phyloP scores from a whole-genome alignment of 2,329 filamentous ascomycete genomes.

The Plenodomus tracheiphilus region DNA sequence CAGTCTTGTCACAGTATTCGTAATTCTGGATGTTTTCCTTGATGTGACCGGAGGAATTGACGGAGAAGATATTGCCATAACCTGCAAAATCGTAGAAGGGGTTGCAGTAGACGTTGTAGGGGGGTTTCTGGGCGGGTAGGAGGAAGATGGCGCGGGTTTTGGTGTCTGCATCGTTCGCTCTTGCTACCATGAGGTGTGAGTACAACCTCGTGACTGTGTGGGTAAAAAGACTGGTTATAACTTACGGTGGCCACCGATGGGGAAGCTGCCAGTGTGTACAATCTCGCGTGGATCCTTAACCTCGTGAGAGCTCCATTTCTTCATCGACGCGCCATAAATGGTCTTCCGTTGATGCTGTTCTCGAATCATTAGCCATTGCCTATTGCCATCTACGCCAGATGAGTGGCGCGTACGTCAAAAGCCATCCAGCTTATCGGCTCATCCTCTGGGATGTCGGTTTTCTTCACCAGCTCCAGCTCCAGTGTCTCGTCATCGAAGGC shows the following conservation, averaged over 20 bases:
- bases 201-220: background rate
- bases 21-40: slow-evolving; percentile 71
- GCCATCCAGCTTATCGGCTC: slow-evolving; percentile 95
- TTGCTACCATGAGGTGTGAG: slow-evolving; percentile 53
- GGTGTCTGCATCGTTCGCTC: slow-evolving; percentile 68
- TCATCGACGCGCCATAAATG: slow-evolving; percentile 89
- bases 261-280: slow-evolving; percentile 69
- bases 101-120: slow-evolving; percentile 84
- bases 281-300: slow-evolving; percentile 78
- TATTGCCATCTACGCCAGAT: background rate
- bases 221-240: slow-evolving; percentile 8
- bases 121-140: slow-evolving; percentile 74
- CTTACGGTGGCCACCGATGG: slow-evolving; percentile 76
- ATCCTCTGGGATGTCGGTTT: slow-evolving; percentile 77
- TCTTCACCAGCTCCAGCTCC: slow-evolving; percentile 74
- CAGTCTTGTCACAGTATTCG: slow-evolving; percentile 68
- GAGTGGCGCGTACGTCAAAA: slow-evolving; percentile 67
- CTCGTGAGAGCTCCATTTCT: slow-evolving; percentile 85
- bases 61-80: slow-evolving; percentile 75
- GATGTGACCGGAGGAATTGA: slow-evolving; percentile 61
- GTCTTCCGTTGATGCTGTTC: slow-evolving; percentile 75
- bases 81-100: slow-evolving; percentile 88
- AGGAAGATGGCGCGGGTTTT: slow-evolving; percentile 91
- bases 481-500: slow-evolving; percentile 82
- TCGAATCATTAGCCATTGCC: slow-evolving; percentile 16